Base-by-base conservation (phyloP, 805 yeast genomes). In the Saturnispora gosingensis region DNA sequence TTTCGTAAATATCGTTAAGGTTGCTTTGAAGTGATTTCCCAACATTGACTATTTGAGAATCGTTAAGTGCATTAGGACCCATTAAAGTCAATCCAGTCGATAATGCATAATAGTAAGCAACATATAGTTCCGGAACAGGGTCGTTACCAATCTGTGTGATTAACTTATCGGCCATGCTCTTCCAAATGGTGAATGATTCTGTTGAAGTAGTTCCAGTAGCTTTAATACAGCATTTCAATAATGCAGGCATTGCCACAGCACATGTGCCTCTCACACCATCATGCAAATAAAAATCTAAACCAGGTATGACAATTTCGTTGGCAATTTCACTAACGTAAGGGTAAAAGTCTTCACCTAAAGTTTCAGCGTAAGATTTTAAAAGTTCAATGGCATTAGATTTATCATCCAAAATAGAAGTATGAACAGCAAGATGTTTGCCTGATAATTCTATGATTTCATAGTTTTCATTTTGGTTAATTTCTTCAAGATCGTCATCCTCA, bases 211-310 rank as follows among this genome's bases (percentile, higher is more conserved):
- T 72, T 6, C 78, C 80, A 20, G 78, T 74, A 15, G 80, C 80
- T 44, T 68, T 71, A n/a, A 77, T 75, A 3, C 83, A 74, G 56
- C 87, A 80, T 50, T 78, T 70, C 54, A 93, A 71, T 50, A 91
- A 71, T 4, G 88, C 81, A 2, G 97, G 89, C 61, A 90, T 80
- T 5, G 90, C 76, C 55, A 83, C 77, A 2, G 97, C 90, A 45
- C 96, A 89, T n/a, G 91, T 80, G 27, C 85, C 88, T 59, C 98
- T 81, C 5, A 91, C 98, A 38, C 95, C 96, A 66, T 89, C 97
- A 65, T 89, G 97, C 61, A 90, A 77, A 64, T 87, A 89, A 65
- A 91, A 93, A 63, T 84, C 93, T 52, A 93, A 74, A 3, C 96
- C 88, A 6, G 98, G 98, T 28, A 89, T 71, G 9, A 88, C 85